Conservation (phyloP, 352 stramenopile genomes). For the Phytopythium montanum region DNA sequence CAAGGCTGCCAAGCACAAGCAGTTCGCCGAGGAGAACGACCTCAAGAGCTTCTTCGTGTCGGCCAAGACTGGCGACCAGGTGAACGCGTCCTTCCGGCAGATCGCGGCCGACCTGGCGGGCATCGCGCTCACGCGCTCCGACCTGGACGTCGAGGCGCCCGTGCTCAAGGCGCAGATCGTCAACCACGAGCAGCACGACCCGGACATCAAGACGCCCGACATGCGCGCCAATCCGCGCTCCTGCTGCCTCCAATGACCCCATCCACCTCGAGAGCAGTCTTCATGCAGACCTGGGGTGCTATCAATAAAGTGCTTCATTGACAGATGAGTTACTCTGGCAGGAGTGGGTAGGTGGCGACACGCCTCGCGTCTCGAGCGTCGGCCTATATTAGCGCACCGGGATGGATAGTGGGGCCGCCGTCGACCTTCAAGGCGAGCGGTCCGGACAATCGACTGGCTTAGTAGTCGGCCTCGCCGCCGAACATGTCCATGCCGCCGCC, state of each 20-base stretch:
- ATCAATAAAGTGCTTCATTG: constrained; percentile 80
- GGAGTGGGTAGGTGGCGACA: constrained; percentile 6
- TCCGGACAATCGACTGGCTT: constrained; percentile 27
- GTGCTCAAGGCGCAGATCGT: constrained; percentile 91
- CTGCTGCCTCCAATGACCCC: constrained; percentile 49
- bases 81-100: constrained; percentile 86
- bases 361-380: not conserved
- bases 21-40: constrained; percentile 93
- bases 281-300: constrained; percentile 2
- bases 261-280: not conserved
- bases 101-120: constrained; percentile 81
- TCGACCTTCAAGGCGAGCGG: not conserved
- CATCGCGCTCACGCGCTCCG: constrained; percentile 75
- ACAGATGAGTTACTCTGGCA: constrained; percentile 56
- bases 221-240: constrained; percentile 44
- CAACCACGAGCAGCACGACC: constrained; percentile 91
- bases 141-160: constrained; percentile 81
- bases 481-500: constrained; percentile 89
- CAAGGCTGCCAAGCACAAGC: constrained; percentile 85
- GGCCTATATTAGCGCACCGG: constrained; percentile 1
- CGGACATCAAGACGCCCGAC: constrained; percentile 79
- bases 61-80: constrained; percentile 92
- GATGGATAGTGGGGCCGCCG: not conserved
- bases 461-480: constrained; percentile 85
- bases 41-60: constrained; percentile 92